Conservation (phyloP, 2,329 filamentous ascomycete genomes). For the Aspergillaceae sp. region DNA sequence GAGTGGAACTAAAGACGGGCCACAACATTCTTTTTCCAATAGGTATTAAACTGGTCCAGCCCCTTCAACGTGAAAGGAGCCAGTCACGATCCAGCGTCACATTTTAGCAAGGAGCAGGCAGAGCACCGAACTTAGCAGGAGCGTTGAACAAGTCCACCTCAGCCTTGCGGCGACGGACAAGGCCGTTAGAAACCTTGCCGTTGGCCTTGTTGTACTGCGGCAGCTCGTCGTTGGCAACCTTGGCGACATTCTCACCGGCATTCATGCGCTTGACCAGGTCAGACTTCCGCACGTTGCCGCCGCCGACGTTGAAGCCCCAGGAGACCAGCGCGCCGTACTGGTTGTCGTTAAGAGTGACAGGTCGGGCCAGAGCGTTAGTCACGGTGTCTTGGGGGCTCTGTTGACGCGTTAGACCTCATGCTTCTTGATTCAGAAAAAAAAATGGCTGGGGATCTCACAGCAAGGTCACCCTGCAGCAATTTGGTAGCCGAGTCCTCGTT, state of each 20-base stretch:
- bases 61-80: too few species aligned
- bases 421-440: not conserved
- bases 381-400: constrained; percentile 33
- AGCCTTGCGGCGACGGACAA: constrained; percentile 36
- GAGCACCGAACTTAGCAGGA: not conserved
- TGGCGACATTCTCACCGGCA: constrained; percentile 34
- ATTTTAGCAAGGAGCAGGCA: constrained; percentile 5
- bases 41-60: too few species aligned
- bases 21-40: too few species aligned
- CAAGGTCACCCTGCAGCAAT: constrained; percentile 36
- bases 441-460: constrained; percentile 12
- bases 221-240: constrained; percentile 38
- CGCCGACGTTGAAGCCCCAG: constrained; percentile 47
- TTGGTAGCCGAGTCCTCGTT: constrained; percentile 33
- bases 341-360: constrained; percentile 41
- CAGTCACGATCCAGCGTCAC: not conserved
- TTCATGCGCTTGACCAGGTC: constrained; percentile 39
- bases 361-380: constrained; percentile 24
- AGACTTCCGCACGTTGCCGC: constrained; percentile 33
- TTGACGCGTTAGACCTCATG: constrained; percentile 17
- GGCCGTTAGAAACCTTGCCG: constrained; percentile 33
- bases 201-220: constrained; percentile 42
- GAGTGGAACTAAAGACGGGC: too few species aligned
- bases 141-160: constrained; percentile 38
- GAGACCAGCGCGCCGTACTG: constrained; percentile 47